phyloP scores from a whole-genome alignment of 2,329 filamentous ascomycete genomes.

The Blastomyces silverae region DNA sequence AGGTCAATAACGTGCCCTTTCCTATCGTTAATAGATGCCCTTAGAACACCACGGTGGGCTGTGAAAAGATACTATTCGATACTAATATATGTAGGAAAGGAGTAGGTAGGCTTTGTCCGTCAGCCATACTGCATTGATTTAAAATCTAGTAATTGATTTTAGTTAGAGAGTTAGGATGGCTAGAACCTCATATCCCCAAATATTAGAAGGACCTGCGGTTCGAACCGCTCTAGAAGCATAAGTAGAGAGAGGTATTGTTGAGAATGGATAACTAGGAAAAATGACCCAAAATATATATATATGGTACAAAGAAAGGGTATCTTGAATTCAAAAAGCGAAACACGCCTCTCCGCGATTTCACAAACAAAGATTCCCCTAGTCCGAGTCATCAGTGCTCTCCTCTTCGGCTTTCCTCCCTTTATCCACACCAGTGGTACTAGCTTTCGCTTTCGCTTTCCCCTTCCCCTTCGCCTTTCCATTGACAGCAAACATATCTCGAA shows the following conservation, averaged over 20 bases:
- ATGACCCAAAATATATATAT: too few species aligned
- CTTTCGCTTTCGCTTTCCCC: background rate
- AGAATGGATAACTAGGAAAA: background rate
- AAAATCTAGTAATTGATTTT: background rate
- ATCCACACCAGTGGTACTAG: background rate
- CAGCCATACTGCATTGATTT: background rate
- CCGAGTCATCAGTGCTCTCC: conserved; percentile 1
- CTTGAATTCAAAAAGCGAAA: background rate
- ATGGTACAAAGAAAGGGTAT: background rate
- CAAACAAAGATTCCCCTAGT: background rate
- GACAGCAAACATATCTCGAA: conserved; percentile 25
- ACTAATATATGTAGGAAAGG: background rate
- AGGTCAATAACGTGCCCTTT: background rate
- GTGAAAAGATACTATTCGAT: background rate
- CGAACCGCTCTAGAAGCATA: background rate
- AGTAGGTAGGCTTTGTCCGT: background rate
- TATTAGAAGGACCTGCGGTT: background rate
- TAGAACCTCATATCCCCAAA: background rate
- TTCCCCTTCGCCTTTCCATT: conserved; percentile 6
- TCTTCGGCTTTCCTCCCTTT: background rate
- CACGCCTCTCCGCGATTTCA: background rate
- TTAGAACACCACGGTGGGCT: background rate
- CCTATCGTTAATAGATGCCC: background rate
- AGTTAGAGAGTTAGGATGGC: background rate
- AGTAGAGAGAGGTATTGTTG: background rate